Conservation (phyloP, 2,329 filamentous ascomycete genomes). For the Lachnellula cervina region DNA sequence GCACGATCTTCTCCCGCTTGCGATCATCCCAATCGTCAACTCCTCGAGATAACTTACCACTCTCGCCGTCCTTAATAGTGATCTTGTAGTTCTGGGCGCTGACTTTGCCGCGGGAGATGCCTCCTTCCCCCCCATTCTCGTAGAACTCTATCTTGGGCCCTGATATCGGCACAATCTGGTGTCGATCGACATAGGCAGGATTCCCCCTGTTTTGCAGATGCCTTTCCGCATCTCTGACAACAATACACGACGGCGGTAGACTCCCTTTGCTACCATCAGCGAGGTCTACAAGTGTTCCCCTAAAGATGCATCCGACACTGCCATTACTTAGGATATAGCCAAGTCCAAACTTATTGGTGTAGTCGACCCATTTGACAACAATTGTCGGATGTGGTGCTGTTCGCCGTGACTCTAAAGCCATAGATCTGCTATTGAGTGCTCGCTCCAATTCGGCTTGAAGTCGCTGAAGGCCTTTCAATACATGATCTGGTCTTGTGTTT, state of each 20-base stretch:
- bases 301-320: slow-evolving; percentile 66
- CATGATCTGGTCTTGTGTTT: slow-evolving; percentile 52
- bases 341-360: slow-evolving; percentile 80
- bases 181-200: slow-evolving; percentile 48
- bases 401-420: slow-evolving; percentile 55
- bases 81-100: slow-evolving; percentile 58
- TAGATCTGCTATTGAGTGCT: slow-evolving; percentile 58
- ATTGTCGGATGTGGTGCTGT: slow-evolving; percentile 54
- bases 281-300: slow-evolving; percentile 44
- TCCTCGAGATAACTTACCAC: slow-evolving; percentile 56
- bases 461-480: slow-evolving; percentile 50
- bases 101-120: slow-evolving; percentile 59
- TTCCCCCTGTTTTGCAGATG: slow-evolving; percentile 62
- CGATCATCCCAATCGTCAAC: slow-evolving; percentile 61
- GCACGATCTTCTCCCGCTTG: slow-evolving; percentile 59
- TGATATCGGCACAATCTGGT: slow-evolving; percentile 60
- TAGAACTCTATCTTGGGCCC: slow-evolving; percentile 63
- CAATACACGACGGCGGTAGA: slow-evolving; percentile 65
- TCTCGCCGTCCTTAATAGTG: slow-evolving; percentile 51
- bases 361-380: slow-evolving; percentile 80
- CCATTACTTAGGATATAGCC: slow-evolving; percentile 81
- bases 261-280: slow-evolving; percentile 45
- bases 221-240: slow-evolving; percentile 65
- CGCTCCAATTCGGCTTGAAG: slow-evolving; percentile 59
- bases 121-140: slow-evolving; percentile 62